Conservation (phyloP, 2,329 filamentous ascomycete genomes). For the Cercospora zeae-maydis region DNA sequence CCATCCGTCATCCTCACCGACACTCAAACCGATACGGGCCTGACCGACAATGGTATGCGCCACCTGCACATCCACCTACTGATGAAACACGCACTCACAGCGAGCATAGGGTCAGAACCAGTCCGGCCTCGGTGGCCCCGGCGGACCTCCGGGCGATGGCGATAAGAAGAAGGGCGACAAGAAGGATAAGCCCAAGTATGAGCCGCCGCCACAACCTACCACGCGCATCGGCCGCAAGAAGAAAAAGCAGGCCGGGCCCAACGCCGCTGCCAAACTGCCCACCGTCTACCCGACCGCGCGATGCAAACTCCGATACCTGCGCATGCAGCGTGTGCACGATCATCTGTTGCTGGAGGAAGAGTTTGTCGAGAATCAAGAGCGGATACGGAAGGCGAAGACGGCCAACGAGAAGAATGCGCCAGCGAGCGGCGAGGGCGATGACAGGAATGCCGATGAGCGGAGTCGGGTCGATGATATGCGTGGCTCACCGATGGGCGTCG, state of each 20-base stretch:
- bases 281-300: slow-evolving; percentile 90
- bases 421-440: slow-evolving; percentile 67
- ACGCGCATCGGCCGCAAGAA: slow-evolving; percentile 98
- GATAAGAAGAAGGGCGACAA: slow-evolving; percentile 82
- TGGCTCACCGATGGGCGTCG: slow-evolving; percentile 96
- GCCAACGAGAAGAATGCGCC: slow-evolving; percentile 63
- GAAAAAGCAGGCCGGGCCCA: slow-evolving; percentile 90
- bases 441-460: slow-evolving; percentile 91
- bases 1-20: not conserved
- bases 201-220: slow-evolving; percentile 93
- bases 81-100: slow-evolving; percentile 14
- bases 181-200: slow-evolving; percentile 99
- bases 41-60: slow-evolving; percentile 20
- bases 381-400: slow-evolving; percentile 85
- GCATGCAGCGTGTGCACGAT: slow-evolving; percentile 98
- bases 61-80: slow-evolving; percentile 5
- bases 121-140: slow-evolving; percentile 70
- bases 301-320: slow-evolving; percentile 94
- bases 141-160: slow-evolving; percentile 58
- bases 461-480: slow-evolving; percentile 97
- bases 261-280: slow-evolving; percentile 91
- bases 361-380: slow-evolving; percentile 98
- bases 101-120: slow-evolving; percentile 69
- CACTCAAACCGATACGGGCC: not conserved
- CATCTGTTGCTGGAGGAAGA: slow-evolving; percentile 95